Percentiles rank a stretch among this genome's conserved stretches.
phyloP scores from a whole-genome alignment of 305 asterid genomes.

The Rubia peregrina region DNA sequence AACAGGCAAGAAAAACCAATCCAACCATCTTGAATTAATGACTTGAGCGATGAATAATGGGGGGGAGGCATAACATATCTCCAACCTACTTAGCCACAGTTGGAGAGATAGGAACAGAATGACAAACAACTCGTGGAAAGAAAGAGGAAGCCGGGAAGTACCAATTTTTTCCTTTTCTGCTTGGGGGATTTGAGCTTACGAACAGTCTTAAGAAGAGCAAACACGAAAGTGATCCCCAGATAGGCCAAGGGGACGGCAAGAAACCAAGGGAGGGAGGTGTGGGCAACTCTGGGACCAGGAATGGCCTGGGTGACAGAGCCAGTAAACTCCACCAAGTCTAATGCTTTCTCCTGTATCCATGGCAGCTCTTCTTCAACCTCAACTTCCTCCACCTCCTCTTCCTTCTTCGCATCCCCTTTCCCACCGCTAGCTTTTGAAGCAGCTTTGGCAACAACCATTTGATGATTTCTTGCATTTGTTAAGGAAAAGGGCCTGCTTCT shows the following conservation, averaged over 20 bases:
- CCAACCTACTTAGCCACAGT: neutral
- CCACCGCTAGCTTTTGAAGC: slow-evolving; percentile 8
- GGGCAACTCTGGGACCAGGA: slow-evolving; percentile 95
- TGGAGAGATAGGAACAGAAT: neutral
- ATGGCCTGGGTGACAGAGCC: slow-evolving; percentile 92
- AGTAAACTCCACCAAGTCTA: slow-evolving; percentile 88
- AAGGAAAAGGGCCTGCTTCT: neutral
- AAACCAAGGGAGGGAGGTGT: slow-evolving; percentile 83
- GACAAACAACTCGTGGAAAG: neutral
- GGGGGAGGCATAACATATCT: neutral
- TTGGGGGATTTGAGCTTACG: slow-evolving; percentile 72
- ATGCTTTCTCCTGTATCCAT: slow-evolving; percentile 97
- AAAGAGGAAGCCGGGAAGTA: slow-evolving; percentile 13
- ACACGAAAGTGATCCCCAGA: slow-evolving; percentile 66
- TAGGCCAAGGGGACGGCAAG: slow-evolving; percentile 81
- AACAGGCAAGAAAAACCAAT: neutral
- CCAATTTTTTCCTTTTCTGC: slow-evolving; percentile 76
- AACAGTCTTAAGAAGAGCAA: slow-evolving; percentile 76
- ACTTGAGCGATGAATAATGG: neutral
- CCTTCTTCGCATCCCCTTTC: neutral
- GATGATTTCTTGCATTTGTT: neutral
- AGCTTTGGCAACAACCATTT: slow-evolving; percentile 1
- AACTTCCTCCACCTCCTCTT: slow-evolving; percentile 22
- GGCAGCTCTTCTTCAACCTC: slow-evolving; percentile 92
- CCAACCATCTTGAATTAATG: slow-evolving; percentile 1